phyloP scores from a whole-genome alignment of 257 asterid genomes.

The Sherardia arvensis region DNA sequence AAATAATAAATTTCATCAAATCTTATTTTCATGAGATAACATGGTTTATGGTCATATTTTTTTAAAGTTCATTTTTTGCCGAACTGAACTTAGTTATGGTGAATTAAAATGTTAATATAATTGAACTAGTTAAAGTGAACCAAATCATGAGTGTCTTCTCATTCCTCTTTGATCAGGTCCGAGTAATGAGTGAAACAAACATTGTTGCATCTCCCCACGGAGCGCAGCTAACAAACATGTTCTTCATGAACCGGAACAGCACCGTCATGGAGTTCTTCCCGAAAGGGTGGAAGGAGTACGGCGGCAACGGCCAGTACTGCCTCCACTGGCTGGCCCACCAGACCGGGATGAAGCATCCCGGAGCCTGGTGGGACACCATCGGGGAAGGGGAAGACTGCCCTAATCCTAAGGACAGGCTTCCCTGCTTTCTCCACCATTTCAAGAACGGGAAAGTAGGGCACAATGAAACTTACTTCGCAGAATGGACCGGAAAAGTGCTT shows the following conservation, averaged over 20 bases:
- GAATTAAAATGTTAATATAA: no score
- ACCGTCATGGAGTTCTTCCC: conserved; percentile 38
- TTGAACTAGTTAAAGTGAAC: no score
- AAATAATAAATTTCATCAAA: no score
- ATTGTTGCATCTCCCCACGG: conserved; percentile 36
- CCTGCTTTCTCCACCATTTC: conserved; percentile 22
- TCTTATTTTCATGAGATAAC: no score
- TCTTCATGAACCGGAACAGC: conserved; percentile 26
- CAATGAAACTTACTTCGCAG: conserved; percentile 25
- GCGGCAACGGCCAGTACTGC: conserved; percentile 28
- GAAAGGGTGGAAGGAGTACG: conserved; percentile 31
- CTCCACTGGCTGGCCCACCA: conserved; percentile 33
- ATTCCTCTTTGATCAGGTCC: conserved; percentile 16
- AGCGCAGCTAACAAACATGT: conserved; percentile 30
- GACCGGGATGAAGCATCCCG: conserved; percentile 31
- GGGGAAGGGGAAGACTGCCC: conserved; percentile 21
- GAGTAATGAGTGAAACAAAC: conserved; percentile 20
- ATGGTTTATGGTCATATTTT: no score
- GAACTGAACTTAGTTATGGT: no score
- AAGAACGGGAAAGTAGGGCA: conserved; percentile 29
- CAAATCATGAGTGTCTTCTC: no score
- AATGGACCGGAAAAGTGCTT: conserved; percentile 29
- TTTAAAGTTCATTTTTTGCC: no score
- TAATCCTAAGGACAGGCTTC: conserved; percentile 10
- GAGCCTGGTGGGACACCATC: conserved; percentile 30